Evolutionary conservation across 2,329 filamentous ascomycete species (phyloP), one percentile per base, ranked within the genome.

Genomic region (Claviceps lovelessii): DNA sequence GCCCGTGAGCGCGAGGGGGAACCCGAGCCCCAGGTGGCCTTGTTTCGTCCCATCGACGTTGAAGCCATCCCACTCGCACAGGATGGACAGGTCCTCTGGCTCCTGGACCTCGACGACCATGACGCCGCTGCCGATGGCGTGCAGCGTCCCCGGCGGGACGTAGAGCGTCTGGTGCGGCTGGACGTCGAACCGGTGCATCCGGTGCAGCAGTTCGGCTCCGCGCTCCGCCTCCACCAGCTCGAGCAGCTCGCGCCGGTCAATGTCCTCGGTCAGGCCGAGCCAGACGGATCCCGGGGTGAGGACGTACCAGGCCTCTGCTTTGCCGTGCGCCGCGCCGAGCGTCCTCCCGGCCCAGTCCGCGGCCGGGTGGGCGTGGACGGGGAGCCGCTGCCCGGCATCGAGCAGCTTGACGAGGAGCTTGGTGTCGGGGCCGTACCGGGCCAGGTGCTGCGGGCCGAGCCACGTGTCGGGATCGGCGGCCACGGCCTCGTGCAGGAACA

Each of bases 221-320:
- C 57, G 49, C 23, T 54, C 55, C 28, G 52, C 51, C 7, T 58
- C 52, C 0, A 58, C 58, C 29, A 59, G 45, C 23, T 52, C 29
- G 9, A 58, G 47, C 6, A 60, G 35, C 23, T 58, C 51, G 37
- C 51, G 42, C 2, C 6, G 28, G n/a, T 57, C 51, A 29, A 61
- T 28, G 35, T 54, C 54, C 33, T 60, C 55, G 10, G 48, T 51
- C 4, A 61, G 54, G n/a, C 56, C 52, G 6, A 62, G 51, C 51
- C 56, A 59, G 3, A 61, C 56, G 6, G 51, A 46, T 2, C 61
- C 59, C 5, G 50, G 50, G 4, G 55, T 61, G 19, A 61, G 59
- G 15, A 62, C 54, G 47, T 60, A 61, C 59, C 59, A 60, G 19
- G 60, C 58, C 39, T 62, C 61, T 13, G 61, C 61, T 50, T 62